Evolutionary conservation across 2,329 filamentous ascomycete genomes (phyloP).

Genomic region (Neocucurbitaria cava): DNA sequence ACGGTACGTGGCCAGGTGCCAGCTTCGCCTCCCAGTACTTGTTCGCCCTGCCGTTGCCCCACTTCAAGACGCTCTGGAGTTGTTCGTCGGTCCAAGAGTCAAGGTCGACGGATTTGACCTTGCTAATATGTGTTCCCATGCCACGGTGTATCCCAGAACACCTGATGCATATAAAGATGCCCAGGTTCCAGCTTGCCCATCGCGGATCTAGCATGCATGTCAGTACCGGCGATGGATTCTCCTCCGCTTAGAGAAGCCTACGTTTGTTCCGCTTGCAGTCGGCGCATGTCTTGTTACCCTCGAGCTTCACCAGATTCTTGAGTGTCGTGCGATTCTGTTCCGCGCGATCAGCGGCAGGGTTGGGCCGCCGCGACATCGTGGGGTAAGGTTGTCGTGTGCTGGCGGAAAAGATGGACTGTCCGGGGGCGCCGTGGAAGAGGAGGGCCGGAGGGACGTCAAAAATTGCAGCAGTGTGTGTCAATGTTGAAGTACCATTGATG

Average conservation of each 20-base stretch:
- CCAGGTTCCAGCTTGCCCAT: slow-evolving; percentile 99
- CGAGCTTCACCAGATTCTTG: slow-evolving; percentile 92
- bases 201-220: slow-evolving; percentile 74
- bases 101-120: slow-evolving; percentile 97
- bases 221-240: slow-evolving; percentile 15
- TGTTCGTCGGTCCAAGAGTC: slow-evolving; percentile 99
- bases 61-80: slow-evolving; percentile 88
- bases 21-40: slow-evolving; percentile 98
- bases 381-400: slow-evolving; percentile 20
- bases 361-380: slow-evolving; percentile 80
- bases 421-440: background rate
- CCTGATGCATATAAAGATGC: slow-evolving; percentile 95
- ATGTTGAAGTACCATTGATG: slow-evolving; percentile 2
- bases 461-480: background rate
- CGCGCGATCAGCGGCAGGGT: slow-evolving; percentile 83
- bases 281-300: slow-evolving; percentile 94
- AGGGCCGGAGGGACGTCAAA: no score
- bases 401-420: background rate
- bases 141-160: slow-evolving; percentile 98
- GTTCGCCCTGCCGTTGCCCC: slow-evolving; percentile 96
- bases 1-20: slow-evolving; percentile 87
- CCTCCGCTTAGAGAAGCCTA: slow-evolving; percentile 53
- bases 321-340: slow-evolving; percentile 93
- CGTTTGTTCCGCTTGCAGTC: slow-evolving; percentile 99
- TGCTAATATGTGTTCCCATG: slow-evolving; percentile 98